A percentile compares a stretch with the other conserved stretches of the same genome.
These are phyloP conservation scores for Penicillium freii DNA, from an alignment of 2,329 filamentous ascomycete species.

Conservation along the genomic window DNA sequence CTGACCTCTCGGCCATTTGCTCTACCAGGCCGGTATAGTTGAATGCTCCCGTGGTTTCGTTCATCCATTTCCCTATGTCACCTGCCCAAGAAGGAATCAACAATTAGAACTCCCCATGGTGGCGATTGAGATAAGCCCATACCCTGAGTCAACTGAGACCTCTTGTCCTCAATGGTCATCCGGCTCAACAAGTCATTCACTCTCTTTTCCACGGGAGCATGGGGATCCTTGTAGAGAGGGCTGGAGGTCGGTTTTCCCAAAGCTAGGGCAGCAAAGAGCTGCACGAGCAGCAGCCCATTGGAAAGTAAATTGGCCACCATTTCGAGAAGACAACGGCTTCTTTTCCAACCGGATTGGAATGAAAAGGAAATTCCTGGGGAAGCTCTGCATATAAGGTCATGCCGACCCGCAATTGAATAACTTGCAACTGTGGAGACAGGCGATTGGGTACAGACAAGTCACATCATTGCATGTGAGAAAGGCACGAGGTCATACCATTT, in stretches of 20 bases:
- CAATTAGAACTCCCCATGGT: too few species aligned
- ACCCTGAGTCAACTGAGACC: constrained; percentile 64
- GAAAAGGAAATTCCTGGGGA: neutral
- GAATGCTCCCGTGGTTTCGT: constrained; percentile 64
- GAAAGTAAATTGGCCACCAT: constrained; percentile 23
- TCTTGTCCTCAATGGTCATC: constrained; percentile 75
- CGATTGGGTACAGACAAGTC: neutral
- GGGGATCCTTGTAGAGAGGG: constrained; percentile 60
- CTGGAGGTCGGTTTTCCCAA: constrained; percentile 15
- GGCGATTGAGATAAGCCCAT: neutral
- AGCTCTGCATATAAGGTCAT: constrained; percentile 1
- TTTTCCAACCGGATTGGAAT: neutral
- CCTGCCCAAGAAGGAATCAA: constrained; percentile 36
- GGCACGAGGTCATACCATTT: neutral
- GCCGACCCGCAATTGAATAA: neutral
- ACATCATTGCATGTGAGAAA: neutral
- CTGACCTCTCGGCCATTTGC: constrained; percentile 65
- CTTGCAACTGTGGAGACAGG: neutral
- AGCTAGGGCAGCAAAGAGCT: constrained; percentile 22
- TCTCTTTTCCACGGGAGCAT: constrained; percentile 61
- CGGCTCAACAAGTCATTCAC: constrained; percentile 66
- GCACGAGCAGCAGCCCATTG: constrained; percentile 27
- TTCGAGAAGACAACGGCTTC: neutral
- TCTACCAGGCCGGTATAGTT: constrained; percentile 65
- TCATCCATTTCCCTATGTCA: constrained; percentile 71